These are phyloP conservation scores for Camelina laxa DNA, from an alignment of 345 rosid genomes.

Conservation along the genomic window DNA sequence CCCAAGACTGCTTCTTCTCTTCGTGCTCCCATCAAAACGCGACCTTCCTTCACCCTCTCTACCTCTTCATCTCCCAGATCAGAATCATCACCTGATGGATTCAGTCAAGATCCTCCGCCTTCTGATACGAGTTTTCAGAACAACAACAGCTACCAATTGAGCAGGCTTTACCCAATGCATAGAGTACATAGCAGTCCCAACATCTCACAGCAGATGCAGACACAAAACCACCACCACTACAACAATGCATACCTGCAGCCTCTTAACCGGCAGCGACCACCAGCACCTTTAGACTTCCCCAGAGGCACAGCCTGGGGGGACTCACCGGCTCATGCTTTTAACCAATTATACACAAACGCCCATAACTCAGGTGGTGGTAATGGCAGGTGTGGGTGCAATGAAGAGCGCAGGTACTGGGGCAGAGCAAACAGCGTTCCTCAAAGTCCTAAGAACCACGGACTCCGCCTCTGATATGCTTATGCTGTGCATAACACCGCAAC, in stretches of 20 bases:
- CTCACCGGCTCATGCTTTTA: too few relatives aligned
- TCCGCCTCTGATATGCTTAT: conserved; percentile 10
- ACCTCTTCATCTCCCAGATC: conserved; percentile 68
- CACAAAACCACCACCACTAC: conserved; percentile 47
- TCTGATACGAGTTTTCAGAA: conserved; percentile 40
- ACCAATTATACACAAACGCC: background rate
- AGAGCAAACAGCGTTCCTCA: conserved; percentile 60
- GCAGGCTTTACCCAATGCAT: conserved; percentile 51
- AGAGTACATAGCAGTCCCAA: conserved; percentile 79
- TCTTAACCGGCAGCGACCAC: conserved; percentile 39
- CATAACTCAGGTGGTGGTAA: conserved; percentile 41
- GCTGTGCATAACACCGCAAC: background rate
- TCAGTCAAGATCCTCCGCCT: conserved; percentile 33
- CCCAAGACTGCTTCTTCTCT: background rate
- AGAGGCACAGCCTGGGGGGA: conserved; percentile 3
- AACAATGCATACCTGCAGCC: conserved; percentile 39
- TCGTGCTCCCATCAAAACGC: conserved; percentile 47
- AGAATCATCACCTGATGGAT: conserved; percentile 64
- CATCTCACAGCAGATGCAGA: conserved; percentile 48
- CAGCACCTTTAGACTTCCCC: conserved; percentile 44
- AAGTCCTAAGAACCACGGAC: conserved; percentile 50
- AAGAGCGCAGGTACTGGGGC: conserved; percentile 35
- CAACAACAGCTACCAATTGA: conserved; percentile 27
- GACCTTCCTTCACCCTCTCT: conserved; percentile 57
- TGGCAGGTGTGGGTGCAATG: conserved; percentile 33